Evolutionary conservation across 106 monocot species (phyloP).

Genomic region (Platanthera guangdongensis): DNA sequence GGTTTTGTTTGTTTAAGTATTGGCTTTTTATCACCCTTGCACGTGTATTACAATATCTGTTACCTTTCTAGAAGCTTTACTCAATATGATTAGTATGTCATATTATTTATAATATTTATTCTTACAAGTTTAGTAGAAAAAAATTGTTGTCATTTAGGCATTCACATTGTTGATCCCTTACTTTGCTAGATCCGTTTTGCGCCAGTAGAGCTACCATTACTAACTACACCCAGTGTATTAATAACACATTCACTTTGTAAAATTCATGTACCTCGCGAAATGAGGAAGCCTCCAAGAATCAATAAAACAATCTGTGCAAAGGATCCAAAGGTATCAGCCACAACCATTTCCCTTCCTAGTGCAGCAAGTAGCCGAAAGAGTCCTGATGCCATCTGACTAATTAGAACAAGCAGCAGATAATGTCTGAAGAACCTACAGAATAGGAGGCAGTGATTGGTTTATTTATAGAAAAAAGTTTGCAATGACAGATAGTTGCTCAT

Average conservation of each 20-base stretch:
- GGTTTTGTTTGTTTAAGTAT: no score
- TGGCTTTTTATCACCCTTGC: no score
- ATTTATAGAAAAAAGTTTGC: background rate
- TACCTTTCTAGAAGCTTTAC: no score
- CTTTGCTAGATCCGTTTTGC: no score
- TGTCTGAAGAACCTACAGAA: constrained; percentile 35
- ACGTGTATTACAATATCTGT: no score
- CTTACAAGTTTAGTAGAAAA: no score
- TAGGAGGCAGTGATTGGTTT: background rate
- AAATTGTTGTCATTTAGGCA: no score
- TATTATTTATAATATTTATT: no score
- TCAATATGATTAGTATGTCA: no score
- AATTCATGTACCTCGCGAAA: constrained; percentile 31
- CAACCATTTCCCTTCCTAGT: constrained; percentile 45
- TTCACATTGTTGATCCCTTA: no score
- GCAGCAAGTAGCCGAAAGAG: constrained; percentile 56
- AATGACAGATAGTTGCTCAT: background rate
- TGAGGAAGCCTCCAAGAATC: constrained; percentile 49
- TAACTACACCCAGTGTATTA: background rate
- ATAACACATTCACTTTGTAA: background rate
- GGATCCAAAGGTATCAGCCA: constrained; percentile 48
- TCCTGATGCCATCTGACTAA: constrained; percentile 52
- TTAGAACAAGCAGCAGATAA: constrained; percentile 31
- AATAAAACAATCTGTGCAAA: constrained; percentile 39
- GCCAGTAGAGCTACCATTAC: no score